A percentile compares a stretch with the other conserved stretches of the same genome.
phyloP scores from a whole-genome alignment of 2,329 filamentous ascomycete genomes.

The Pestalotiopsis sp. region DNA sequence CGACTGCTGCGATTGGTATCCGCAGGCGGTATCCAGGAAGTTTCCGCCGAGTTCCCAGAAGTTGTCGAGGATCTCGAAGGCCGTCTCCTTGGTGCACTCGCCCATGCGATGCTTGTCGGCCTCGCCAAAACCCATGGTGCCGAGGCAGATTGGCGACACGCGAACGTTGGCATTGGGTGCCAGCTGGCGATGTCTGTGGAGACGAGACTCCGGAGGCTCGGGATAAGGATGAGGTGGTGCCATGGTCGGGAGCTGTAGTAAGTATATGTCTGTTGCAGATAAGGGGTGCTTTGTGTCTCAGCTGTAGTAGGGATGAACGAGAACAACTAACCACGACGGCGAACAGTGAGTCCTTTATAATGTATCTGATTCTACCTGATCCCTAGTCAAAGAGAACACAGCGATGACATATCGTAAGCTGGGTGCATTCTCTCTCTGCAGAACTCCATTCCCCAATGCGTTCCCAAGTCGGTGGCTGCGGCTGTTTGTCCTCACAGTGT shows the following conservation, averaged over 20 bases:
- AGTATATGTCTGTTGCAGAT: not conserved
- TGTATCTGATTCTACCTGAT: no score
- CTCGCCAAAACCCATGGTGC: conserved; percentile 55
- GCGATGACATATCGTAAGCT: no score
- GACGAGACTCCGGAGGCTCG: not conserved
- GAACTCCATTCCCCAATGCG: no score
- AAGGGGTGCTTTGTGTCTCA: no score
- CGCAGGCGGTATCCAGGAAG: conserved; percentile 67
- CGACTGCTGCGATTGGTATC: conserved; percentile 60
- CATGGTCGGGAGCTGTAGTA: not conserved
- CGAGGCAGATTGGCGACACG: conserved; percentile 54
- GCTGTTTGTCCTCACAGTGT: no score
- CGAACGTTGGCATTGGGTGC: conserved; percentile 51
- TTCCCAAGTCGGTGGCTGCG: no score
- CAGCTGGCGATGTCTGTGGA: conserved; percentile 46
- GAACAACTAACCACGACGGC: no score
- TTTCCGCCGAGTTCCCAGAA: conserved; percentile 63
- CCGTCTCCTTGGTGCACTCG: conserved; percentile 53
- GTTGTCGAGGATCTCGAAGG: conserved; percentile 60
- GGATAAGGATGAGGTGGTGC: not conserved
- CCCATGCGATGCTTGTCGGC: conserved; percentile 50
- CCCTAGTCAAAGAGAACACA: no score
- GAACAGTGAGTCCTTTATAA: no score
- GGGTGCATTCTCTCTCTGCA: no score
- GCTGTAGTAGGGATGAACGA: no score